Evolutionary conservation across 768 basidiomycete genomes (phyloP).

Genomic region (Suillus clintonianus): DNA sequence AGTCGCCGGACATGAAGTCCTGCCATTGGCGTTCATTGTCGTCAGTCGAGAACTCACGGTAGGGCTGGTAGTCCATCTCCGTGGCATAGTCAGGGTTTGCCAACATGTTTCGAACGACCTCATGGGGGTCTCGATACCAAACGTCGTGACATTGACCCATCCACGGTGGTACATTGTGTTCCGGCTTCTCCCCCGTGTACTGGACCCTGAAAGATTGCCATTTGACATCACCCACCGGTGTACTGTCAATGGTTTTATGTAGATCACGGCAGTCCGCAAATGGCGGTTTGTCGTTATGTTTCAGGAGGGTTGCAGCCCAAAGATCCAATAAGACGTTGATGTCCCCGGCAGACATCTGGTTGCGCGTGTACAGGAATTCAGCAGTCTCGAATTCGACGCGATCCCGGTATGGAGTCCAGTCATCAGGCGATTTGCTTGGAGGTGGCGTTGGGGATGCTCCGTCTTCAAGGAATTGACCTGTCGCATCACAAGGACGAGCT

Average conservation of each 20-base stretch:
- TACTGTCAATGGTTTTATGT: slow-evolving; percentile 25
- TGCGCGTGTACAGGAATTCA: too few species aligned
- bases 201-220: slow-evolving; percentile 26
- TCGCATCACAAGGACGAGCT: too few species aligned
- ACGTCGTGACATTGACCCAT: slow-evolving; percentile 26
- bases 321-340: slow-evolving; percentile 29
- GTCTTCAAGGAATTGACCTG: background rate
- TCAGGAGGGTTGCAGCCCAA: slow-evolving; percentile 17
- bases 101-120: slow-evolving; percentile 18
- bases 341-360: slow-evolving; percentile 14
- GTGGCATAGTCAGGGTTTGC: slow-evolving; percentile 20
- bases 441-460: background rate
- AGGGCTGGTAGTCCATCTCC: slow-evolving; percentile 20
- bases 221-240: slow-evolving; percentile 22
- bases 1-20: slow-evolving; percentile 33
- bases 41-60: slow-evolving; percentile 10
- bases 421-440: background rate
- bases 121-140: slow-evolving; percentile 25
- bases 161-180: slow-evolving; percentile 22
- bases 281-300: slow-evolving; percentile 9
- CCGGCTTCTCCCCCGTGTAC: slow-evolving; percentile 17
- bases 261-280: slow-evolving; percentile 23
- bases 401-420: slow-evolving; percentile 17
- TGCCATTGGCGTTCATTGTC: slow-evolving; percentile 11
- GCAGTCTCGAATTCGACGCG: slow-evolving; percentile 17